phyloP scores from a whole-genome alignment of 2,329 filamentous ascomycete genomes.

The Didymosphaeria variabile region DNA sequence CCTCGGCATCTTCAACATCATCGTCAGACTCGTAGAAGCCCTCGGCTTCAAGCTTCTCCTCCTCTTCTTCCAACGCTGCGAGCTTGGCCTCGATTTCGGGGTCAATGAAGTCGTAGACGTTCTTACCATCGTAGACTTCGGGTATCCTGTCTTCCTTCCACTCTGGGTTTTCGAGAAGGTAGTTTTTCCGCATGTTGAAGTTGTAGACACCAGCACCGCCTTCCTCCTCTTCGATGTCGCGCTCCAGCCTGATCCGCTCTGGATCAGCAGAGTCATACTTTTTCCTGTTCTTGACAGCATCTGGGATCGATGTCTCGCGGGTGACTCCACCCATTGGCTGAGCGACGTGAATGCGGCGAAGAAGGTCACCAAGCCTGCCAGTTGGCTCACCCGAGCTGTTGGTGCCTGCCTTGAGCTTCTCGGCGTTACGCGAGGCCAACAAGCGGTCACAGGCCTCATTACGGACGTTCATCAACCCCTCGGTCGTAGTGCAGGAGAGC shows the following conservation, averaged over 20 bases:
- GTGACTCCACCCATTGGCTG: slow-evolving; percentile 83
- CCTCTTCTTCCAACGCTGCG: slow-evolving; percentile 90
- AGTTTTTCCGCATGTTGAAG: slow-evolving; percentile 88
- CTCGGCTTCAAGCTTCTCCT: slow-evolving; percentile 88
- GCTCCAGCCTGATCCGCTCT: slow-evolving; percentile 80
- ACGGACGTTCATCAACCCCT: slow-evolving; percentile 93
- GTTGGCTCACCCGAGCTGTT: slow-evolving; percentile 79
- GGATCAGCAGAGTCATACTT: slow-evolving; percentile 93
- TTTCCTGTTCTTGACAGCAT: slow-evolving; percentile 79
- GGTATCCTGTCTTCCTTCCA: slow-evolving; percentile 98
- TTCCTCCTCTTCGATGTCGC: slow-evolving; percentile 89
- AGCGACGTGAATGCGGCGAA: slow-evolving; percentile 96
- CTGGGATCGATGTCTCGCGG: slow-evolving; percentile 87
- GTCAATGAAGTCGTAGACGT: slow-evolving; percentile 96
- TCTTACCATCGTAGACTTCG: slow-evolving; percentile 93
- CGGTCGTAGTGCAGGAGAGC: slow-evolving; percentile 92
- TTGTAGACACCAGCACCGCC: slow-evolving; percentile 97
- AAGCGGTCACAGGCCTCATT: slow-evolving; percentile 93
- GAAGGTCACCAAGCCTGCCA: slow-evolving; percentile 86
- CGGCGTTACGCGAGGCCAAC: slow-evolving; percentile 89
- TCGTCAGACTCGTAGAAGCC: slow-evolving; percentile 85
- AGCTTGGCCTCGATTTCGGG: slow-evolving; percentile 96
- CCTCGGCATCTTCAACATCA: slow-evolving; percentile 85
- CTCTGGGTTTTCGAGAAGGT: slow-evolving; percentile 83
- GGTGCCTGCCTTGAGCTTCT: slow-evolving; percentile 91